These are phyloP conservation scores for Talaromyces nanjingensis DNA, from an alignment of 495 filamentous ascomycete genomes.

Conservation along the genomic window DNA sequence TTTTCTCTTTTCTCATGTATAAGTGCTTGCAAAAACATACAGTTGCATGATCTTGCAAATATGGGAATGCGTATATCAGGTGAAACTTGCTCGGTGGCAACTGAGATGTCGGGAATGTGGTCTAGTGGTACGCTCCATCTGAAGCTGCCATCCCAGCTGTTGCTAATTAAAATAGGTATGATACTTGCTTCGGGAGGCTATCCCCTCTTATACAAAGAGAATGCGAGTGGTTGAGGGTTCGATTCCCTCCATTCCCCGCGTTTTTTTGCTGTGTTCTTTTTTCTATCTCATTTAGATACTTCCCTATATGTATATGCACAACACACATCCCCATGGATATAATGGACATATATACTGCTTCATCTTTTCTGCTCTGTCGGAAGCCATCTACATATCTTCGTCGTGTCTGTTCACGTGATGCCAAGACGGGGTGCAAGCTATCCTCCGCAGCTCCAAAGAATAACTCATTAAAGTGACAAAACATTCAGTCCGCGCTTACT, in stretches of 20 bases:
- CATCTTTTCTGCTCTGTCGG: no score
- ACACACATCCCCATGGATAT: no score
- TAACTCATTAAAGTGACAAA: neutral
- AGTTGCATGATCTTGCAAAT: no score
- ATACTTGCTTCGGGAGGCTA: neutral
- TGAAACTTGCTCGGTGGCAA: no score
- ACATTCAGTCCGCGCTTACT: neutral
- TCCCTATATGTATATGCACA: no score
- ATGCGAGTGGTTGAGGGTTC: neutral
- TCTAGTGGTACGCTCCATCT: neutral
- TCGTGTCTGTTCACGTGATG: neutral
- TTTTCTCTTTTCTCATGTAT: no score
- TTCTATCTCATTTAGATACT: no score
- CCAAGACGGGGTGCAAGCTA: neutral
- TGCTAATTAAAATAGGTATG: neutral
- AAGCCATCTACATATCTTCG: no score
- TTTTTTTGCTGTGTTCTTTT: neutral
- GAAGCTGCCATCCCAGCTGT: no score
- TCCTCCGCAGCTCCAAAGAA: neutral
- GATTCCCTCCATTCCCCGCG: neutral
- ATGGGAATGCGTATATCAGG: no score
- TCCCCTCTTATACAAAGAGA: neutral
- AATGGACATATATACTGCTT: no score
- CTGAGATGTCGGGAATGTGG: neutral
- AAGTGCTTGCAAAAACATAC: no score